phyloP scores from a whole-genome alignment of 129 eudicot species.

The Chrysanthemum seticuspe region DNA sequence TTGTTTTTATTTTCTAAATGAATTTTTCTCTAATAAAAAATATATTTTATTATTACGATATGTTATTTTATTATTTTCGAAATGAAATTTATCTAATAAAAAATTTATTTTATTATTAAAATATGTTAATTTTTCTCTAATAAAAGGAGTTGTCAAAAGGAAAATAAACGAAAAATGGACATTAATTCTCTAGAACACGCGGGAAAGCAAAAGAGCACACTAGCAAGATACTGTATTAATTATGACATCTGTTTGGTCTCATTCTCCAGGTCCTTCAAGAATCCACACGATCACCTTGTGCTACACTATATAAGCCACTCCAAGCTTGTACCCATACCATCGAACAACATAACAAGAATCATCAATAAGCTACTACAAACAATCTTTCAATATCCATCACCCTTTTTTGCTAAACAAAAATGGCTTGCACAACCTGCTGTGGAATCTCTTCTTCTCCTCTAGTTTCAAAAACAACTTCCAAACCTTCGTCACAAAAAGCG shows the following conservation, averaged over 20 bases:
- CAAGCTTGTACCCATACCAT: not conserved
- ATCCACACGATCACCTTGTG: constrained; percentile 21
- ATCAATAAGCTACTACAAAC: not conserved
- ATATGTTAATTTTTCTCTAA: no score
- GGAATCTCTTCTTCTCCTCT: constrained; percentile 26
- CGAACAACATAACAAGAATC: not conserved
- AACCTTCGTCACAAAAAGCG: constrained; percentile 12
- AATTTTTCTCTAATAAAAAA: no score
- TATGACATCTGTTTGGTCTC: not conserved
- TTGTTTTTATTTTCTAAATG: no score
- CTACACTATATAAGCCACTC: constrained; percentile 16
- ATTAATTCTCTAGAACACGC: constrained; percentile 26
- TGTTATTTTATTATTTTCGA: no score
- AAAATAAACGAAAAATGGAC: not conserved
- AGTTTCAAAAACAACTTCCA: constrained; percentile 13
- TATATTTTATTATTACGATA: no score
- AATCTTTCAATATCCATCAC: not conserved
- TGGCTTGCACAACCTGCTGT: constrained; percentile 27
- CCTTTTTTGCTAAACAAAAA: not conserved
- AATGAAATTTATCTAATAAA: no score
- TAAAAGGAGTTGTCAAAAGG: not conserved
- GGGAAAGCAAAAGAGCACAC: constrained; percentile 26
- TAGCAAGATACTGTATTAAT: not conserved
- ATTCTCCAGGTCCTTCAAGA: constrained; percentile 20
- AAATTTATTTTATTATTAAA: no score